A percentile compares a stretch with the other conserved stretches of the same genome.
These are phyloP conservation scores for Phytophthora hibernalis DNA, from an alignment of 352 stramenopile species.

Conservation along the genomic window DNA sequence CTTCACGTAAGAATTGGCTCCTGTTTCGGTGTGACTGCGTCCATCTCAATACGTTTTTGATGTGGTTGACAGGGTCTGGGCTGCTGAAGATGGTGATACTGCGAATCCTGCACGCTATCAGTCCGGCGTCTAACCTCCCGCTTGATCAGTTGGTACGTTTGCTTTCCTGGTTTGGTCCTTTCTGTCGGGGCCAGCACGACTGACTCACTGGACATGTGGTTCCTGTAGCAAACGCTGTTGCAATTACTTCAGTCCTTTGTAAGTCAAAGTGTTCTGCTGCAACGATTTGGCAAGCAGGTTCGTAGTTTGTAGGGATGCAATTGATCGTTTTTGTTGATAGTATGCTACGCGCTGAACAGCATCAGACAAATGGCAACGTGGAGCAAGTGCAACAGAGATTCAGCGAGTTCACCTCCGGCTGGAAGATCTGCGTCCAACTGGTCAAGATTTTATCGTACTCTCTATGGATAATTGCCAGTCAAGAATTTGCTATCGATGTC, in stretches of 20 bases:
- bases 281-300: constrained; percentile 33
- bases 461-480: constrained; percentile 3
- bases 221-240: constrained; percentile 25
- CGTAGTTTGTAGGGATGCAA: not conserved
- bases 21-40: not conserved
- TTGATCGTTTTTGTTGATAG: not conserved
- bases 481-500: constrained; percentile 26
- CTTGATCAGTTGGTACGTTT: constrained; percentile 30
- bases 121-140: not conserved
- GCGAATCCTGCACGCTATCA: constrained; percentile 13
- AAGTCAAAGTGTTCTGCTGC: constrained; percentile 33
- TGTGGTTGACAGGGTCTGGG: constrained; percentile 1
- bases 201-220: constrained; percentile 13
- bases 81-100: constrained; percentile 27
- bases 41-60: not conserved
- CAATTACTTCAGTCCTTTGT: constrained; percentile 37
- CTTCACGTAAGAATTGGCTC: constrained; percentile 22
- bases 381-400: constrained; percentile 34
- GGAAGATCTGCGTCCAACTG: constrained; percentile 48
- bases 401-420: constrained; percentile 59
- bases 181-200: not conserved
- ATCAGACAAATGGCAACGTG: constrained; percentile 21
- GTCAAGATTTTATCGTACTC: constrained; percentile 25
- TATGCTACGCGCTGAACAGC: constrained; percentile 1
- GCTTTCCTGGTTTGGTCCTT: not conserved